Evolutionary conservation across 1,284 basidiomycete genomes (phyloP).

Genomic region (Cutaneotrichosporon dermatis): DNA sequence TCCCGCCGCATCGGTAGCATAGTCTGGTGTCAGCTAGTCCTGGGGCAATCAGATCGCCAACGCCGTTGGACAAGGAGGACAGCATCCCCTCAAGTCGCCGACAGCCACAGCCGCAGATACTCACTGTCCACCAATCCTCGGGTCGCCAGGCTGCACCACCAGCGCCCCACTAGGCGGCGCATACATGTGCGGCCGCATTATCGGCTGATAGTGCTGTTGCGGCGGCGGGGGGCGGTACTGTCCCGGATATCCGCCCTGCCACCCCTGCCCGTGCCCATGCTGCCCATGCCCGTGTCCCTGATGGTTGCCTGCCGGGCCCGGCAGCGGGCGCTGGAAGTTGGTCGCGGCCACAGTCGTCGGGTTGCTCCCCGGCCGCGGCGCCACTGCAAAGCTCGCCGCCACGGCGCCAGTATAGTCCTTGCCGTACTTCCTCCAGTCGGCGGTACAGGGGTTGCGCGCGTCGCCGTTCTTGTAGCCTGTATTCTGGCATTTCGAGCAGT

Average conservation of each 20-base stretch:
- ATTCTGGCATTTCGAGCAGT: slow-evolving; percentile 44
- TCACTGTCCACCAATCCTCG: slow-evolving; percentile 44
- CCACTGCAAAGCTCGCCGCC: slow-evolving; percentile 31
- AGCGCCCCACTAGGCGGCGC: slow-evolving; percentile 31
- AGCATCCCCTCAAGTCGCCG: too few species aligned
- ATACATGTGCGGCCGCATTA: too few species aligned
- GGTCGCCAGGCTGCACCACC: slow-evolving; percentile 41
- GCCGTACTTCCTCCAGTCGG: slow-evolving; percentile 47
- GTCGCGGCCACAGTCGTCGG: slow-evolving; percentile 24
- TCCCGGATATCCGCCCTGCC: too few species aligned
- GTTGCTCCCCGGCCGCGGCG: slow-evolving; percentile 19
- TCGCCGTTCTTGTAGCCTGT: slow-evolving; percentile 47
- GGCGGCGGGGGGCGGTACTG: too few species aligned
- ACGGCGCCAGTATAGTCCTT: slow-evolving; percentile 43
- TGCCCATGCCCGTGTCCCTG: too few species aligned
- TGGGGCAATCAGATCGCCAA: too few species aligned
- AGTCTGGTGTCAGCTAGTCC: slow-evolving; percentile 18
- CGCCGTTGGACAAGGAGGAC: too few species aligned
- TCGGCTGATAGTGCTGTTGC: too few species aligned
- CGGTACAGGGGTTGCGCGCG: slow-evolving; percentile 32
- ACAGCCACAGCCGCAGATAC: slow-evolving; percentile 7
- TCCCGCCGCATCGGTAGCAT: slow-evolving; percentile 37
- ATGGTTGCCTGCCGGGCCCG: slow-evolving; percentile 3
- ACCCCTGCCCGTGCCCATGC: neutral
- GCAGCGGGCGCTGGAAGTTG: slow-evolving; percentile 44